Conservation (phyloP, 2,329 filamentous ascomycete genomes). For the Diplodia scrobiculata region DNA sequence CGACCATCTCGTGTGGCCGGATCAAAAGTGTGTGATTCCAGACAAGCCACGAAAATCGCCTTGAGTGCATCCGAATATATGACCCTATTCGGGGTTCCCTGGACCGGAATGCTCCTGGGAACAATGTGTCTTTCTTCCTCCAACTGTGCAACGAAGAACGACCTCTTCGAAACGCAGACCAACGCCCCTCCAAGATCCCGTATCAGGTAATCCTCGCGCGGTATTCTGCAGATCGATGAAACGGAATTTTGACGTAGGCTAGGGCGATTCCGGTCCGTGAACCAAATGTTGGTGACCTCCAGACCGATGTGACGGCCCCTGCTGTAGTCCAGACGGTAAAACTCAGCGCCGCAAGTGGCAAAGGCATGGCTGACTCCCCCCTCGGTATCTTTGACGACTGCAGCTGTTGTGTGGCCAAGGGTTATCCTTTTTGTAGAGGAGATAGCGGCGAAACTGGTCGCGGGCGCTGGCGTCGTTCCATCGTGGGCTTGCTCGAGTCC, state of each 20-base stretch:
- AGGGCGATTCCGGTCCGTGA: slow-evolving; percentile 38
- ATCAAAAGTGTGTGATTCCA: slow-evolving; percentile 14
- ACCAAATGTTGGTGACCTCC: slow-evolving; percentile 44
- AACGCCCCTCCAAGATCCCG: slow-evolving; percentile 49
- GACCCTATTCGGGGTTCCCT: slow-evolving; percentile 48
- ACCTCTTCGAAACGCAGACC: slow-evolving; percentile 52
- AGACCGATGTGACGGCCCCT: slow-evolving; percentile 28
- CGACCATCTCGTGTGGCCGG: slow-evolving; percentile 1
- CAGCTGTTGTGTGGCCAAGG: slow-evolving; percentile 21
- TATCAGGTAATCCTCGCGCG: slow-evolving; percentile 41
- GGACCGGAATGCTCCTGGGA: slow-evolving; percentile 45
- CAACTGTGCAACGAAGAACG: slow-evolving; percentile 53
- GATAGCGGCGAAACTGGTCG: not conserved
- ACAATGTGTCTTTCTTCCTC: slow-evolving; percentile 48
- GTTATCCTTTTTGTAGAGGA: slow-evolving; percentile 12
- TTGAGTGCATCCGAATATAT: slow-evolving; percentile 44
- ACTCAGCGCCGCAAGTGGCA: slow-evolving; percentile 45
- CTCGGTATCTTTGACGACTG: slow-evolving; percentile 30
- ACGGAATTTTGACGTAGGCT: slow-evolving; percentile 39
- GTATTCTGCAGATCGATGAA: slow-evolving; percentile 41
- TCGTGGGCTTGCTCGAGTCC: slow-evolving; percentile 12
- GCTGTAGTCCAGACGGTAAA: slow-evolving; percentile 40
- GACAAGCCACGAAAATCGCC: slow-evolving; percentile 15
- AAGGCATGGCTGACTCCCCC: slow-evolving; percentile 40
- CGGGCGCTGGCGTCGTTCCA: not conserved